Conservation (phyloP, 78 protist species). For the Chrysochromulina parva region DNA sequence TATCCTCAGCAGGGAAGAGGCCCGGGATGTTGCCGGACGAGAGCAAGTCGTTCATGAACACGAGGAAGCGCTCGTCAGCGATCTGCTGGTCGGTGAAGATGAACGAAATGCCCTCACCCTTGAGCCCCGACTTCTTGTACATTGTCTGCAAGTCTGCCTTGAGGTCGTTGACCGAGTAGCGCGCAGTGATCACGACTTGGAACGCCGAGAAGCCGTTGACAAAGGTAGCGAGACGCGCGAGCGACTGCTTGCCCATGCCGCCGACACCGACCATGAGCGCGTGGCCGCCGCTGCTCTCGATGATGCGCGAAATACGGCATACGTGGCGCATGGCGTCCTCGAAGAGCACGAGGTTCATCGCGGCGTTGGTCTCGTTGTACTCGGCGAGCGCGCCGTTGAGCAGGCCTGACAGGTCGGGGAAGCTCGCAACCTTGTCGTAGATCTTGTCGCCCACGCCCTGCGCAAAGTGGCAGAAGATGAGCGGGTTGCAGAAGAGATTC, state of each 20-base stretch:
- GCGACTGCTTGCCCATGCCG: constrained; percentile 72
- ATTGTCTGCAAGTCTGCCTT: constrained; percentile 54
- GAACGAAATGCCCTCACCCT: constrained; percentile 44
- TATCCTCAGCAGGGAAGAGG: constrained; percentile 62
- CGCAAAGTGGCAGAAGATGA: constrained; percentile 45
- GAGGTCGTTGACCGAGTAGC: constrained; percentile 53
- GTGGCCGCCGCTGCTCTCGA: constrained; percentile 61
- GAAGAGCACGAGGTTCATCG: constrained; percentile 72
- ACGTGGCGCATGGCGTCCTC: constrained; percentile 70
- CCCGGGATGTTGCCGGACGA: constrained; percentile 68
- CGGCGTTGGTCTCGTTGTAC: constrained; percentile 53
- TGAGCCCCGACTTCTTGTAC: constrained; percentile 56
- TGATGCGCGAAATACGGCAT: constrained; percentile 61
- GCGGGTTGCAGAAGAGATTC: constrained; percentile 30
- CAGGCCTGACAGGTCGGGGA: constrained; percentile 10
- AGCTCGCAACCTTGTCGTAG: constrained; percentile 10
- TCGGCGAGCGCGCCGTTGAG: constrained; percentile 37
- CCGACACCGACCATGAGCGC: constrained; percentile 79
- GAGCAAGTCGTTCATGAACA: constrained; percentile 68
- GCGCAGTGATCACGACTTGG: constrained; percentile 50
- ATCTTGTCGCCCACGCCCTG: constrained; percentile 36
- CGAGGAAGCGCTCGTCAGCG: constrained; percentile 63
- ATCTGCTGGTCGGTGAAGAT: constrained; percentile 74
- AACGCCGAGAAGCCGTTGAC: constrained; percentile 34
- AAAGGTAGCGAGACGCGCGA: constrained; percentile 60